Base-by-base conservation (phyloP, 805 yeast genomes). In the Wickerhamiella kurtzmanii region DNA sequence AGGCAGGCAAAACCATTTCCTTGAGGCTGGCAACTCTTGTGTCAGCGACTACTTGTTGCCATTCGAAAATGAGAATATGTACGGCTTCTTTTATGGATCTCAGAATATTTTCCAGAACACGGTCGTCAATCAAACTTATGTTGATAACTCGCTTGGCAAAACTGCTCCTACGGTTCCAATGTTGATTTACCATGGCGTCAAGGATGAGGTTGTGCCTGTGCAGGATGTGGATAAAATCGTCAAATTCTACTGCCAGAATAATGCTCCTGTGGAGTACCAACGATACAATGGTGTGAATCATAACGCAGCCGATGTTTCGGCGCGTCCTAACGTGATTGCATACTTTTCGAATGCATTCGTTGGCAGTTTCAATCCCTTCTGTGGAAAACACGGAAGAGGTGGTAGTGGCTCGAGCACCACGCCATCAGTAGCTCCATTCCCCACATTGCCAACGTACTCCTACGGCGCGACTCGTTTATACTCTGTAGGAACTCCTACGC, bases 171-270 rank as follows among this genome's bases (percentile, higher is more conserved):
- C 45, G 18, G 44, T 47, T 4, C 57, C 56, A 3, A 6, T 59
- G 46, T 51, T 48, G 41, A 48, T 60, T 15, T 60, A 60, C 50
- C 61, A 58, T 20, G 58, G 59, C 15, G 43, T 44, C 35, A 42
- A 48, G 19, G 65, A 61, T 46, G 55, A 49, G 37, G 48, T 55
- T 2, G 53, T 54, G 4, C 52, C 53, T 16, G 43, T 47, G 2
- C 35, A 28, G 2, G 51, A 45, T 18, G 58, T 59, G 9, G 55
- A 52, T 9, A 22, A 20, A 2, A 35, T 48, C 13, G 51, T 55
- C 37, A 46, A 48, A 37, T 17, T 19, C 16, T 60, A 53, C 51
- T 60, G 64, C 49, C 4, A 38, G 9, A 11, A 38, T 9, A 61
- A 60, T 4, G 45, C 52, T 3, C 21, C 43, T 8, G 56, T 60